Base-by-base conservation (phyloP, 2,329 filamentous ascomycete genomes). In the Apiospora rasikravindrae region DNA sequence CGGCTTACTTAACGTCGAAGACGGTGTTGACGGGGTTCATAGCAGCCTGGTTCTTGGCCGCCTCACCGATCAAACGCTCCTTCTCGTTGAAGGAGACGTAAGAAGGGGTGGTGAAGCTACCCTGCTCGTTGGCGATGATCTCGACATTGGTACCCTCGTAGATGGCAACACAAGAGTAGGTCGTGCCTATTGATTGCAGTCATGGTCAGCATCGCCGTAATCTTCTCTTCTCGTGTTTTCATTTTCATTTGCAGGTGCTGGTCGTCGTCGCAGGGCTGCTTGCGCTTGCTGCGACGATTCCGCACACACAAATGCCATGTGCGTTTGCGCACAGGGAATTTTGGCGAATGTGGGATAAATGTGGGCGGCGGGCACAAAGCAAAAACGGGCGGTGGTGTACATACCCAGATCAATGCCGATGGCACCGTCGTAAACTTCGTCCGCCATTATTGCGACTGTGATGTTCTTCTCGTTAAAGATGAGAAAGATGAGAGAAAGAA, bases 121-220 rank as follows among this genome's bases (percentile, higher is more conserved):
- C 96, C 92, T 98, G 96, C 91, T 98, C 96, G 88, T 98, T 98
- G 93, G 96, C 96, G 86, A 98, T 98, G 90, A 99, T 99, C 87
- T 99, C 96, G 85, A 98, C 96, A 92, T 98, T 98, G 90, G 91
- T 96, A 85, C 96, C 96, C 88, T 98, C 96, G 88, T 98, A 99
- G 87, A 93, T 97, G 87, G 96, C 96, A 88, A 98, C 96, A 87
- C 96, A 99, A 83, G 96, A 98, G 92, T 99, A 99, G 86, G 96
- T 99, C 81, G 96, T 99, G 87, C 96, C 96, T 98, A 80, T 77
- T 51, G 66, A 67, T 40, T n/a, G 22, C 26, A 24, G 22, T 40
- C 68, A 53, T 51, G 4, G 47, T 57, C 24, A 57, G 68, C 10
- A 33, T 57, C 33, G 57, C 22, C 24, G 57, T 6, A 5, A 40